Evolutionary conservation across 306 rosid genomes (phyloP).

Genomic region (Acacia melanoxylon): DNA sequence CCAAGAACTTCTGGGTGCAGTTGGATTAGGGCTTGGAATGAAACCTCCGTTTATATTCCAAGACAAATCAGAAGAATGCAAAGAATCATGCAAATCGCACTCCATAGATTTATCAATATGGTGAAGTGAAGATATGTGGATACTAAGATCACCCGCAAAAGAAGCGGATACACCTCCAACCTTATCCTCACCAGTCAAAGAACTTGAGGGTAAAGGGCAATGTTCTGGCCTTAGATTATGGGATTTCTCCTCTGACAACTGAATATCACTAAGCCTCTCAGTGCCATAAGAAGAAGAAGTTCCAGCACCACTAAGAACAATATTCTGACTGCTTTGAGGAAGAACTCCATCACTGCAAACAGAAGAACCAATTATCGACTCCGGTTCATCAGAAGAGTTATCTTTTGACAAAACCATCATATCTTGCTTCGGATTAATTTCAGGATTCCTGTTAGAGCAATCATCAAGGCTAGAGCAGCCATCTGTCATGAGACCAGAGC

Average conservation of each 20-base stretch:
- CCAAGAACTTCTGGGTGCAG: slow-evolving; percentile 80
- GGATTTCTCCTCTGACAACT: slow-evolving; percentile 34
- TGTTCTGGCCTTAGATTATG: slow-evolving; percentile 31
- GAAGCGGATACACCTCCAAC: slow-evolving; percentile 40
- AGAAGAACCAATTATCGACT: slow-evolving; percentile 29
- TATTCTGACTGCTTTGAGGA: slow-evolving; percentile 35
- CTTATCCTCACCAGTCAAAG: slow-evolving; percentile 35
- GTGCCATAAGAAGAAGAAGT: slow-evolving; percentile 32
- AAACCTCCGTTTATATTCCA: slow-evolving; percentile 53
- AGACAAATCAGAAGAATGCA: slow-evolving; percentile 48
- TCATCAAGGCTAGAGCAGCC: slow-evolving; percentile 33
- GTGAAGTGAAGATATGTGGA: slow-evolving; percentile 51
- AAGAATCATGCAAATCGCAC: slow-evolving; percentile 45
- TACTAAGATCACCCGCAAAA: slow-evolving; percentile 45
- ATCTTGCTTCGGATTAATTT: slow-evolving; percentile 31
- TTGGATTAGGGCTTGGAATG: slow-evolving; percentile 65
- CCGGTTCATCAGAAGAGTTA: slow-evolving; percentile 32
- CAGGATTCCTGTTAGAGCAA: slow-evolving; percentile 25
- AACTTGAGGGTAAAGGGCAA: slow-evolving; percentile 24
- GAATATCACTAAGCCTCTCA: slow-evolving; percentile 28
- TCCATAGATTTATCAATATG: slow-evolving; percentile 49
- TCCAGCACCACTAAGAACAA: slow-evolving; percentile 28
- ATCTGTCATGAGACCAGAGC: slow-evolving; percentile 37
- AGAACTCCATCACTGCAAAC: slow-evolving; percentile 31
- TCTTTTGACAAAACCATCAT: slow-evolving; percentile 28